Conservation (phyloP, 306 rosid genomes). For the Trifolium dubium region DNA sequence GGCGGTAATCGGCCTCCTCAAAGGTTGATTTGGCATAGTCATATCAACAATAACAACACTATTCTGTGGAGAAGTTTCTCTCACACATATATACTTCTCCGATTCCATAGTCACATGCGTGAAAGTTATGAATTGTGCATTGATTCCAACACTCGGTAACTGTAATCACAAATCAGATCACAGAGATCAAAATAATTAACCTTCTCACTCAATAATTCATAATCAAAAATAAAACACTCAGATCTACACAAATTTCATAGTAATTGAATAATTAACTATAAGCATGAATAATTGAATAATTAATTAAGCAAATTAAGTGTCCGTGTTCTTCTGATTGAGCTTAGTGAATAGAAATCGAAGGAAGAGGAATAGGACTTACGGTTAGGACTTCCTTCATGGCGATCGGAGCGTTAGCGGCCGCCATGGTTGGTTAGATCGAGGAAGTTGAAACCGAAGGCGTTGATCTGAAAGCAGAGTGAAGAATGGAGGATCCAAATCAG, state of each 20-base stretch:
- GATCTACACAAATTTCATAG: conserved; percentile 50
- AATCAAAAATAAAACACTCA: conserved; percentile 35
- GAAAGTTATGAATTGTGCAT: conserved; percentile 85
- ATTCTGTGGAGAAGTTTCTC: conserved; percentile 90
- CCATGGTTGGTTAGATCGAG: conserved; percentile 79
- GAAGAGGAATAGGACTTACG: conserved; percentile 48
- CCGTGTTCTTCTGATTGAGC: not conserved
- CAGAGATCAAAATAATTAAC: conserved; percentile 25
- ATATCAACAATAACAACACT: conserved; percentile 91
- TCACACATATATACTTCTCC: conserved; percentile 89
- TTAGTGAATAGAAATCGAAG: not conserved
- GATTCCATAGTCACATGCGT: conserved; percentile 99
- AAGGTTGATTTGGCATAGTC: conserved; percentile 87
- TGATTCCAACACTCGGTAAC: conserved; percentile 93
- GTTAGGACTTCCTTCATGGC: conserved; percentile 96
- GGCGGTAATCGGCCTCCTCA: conserved; percentile 97
- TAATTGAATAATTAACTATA: conserved; percentile 19
- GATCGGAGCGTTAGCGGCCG: conserved; percentile 99
- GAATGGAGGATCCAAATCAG: conserved; percentile 55
- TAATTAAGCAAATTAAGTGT: not conserved
- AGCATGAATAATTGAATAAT: not conserved
- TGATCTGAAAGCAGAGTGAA: conserved; percentile 59
- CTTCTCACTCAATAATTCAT: conserved; percentile 46
- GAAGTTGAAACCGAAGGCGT: conserved; percentile 36
- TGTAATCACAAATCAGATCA: conserved; percentile 68